A percentile compares a stretch with the other conserved stretches of the same genome.
Evolutionary conservation across 495 filamentous ascomycete genomes (phyloP).

Genomic region (Podospora fimiseda): DNA sequence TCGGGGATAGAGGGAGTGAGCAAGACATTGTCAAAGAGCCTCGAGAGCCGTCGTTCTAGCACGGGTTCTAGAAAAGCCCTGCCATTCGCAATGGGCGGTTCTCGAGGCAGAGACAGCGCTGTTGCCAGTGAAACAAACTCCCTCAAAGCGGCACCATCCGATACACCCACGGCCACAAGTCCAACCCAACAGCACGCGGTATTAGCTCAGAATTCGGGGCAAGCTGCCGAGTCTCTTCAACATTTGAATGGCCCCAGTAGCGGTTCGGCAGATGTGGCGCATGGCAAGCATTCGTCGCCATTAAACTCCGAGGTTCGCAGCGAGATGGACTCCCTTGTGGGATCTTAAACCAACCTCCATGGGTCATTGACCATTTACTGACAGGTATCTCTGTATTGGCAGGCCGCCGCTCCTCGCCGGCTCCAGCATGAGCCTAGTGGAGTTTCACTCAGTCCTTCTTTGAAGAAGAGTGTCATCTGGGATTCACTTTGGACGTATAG

Average conservation of each 20-base stretch:
- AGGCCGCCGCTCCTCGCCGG: constrained; percentile 15
- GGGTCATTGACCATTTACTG: no score
- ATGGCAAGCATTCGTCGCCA: constrained; percentile 12
- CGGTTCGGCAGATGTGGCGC: constrained; percentile 3
- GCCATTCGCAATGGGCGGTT: constrained; percentile 37
- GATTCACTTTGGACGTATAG: constrained; percentile 50
- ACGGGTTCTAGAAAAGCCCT: constrained; percentile 66
- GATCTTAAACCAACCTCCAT: constrained; percentile 22
- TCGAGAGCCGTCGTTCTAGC: constrained; percentile 86
- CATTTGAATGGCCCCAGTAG: no score
- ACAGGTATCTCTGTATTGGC: constrained; percentile 18
- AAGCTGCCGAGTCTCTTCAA: background rate
- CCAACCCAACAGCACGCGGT: constrained; percentile 26
- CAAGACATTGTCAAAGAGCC: constrained; percentile 74
- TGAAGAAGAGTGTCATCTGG: constrained; percentile 47
- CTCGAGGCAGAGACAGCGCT: constrained; percentile 35
- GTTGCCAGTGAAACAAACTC: constrained; percentile 47
- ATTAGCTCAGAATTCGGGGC: constrained; percentile 1
- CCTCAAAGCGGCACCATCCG: constrained; percentile 32
- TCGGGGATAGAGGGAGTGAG: constrained; percentile 61
- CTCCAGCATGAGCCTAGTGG: constrained; percentile 29
- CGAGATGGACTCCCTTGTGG: constrained; percentile 28
- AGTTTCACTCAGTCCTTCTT: constrained; percentile 24
- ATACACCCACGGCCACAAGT: constrained; percentile 32
- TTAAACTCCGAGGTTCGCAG: constrained; percentile 28